Conservation (phyloP, 2,329 filamentous ascomycete species). For the Colletotrichum eleusines region DNA sequence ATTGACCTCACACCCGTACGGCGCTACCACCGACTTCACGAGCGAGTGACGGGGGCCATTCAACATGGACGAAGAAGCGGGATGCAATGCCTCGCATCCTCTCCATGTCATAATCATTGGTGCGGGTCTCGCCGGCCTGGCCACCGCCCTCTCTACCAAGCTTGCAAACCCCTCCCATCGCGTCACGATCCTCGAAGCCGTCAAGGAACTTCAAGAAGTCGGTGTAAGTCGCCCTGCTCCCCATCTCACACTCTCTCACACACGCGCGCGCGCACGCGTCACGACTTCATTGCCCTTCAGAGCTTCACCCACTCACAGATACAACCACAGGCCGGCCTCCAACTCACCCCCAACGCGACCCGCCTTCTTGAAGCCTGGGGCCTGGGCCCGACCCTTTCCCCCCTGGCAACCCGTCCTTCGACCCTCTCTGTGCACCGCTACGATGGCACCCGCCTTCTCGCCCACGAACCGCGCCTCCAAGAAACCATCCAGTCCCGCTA, state of each 20-base stretch:
- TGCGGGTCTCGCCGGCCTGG: conserved; percentile 36
- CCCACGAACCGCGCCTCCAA: conserved; percentile 37
- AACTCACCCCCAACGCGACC: conserved; percentile 42
- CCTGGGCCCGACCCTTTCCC: conserved; percentile 29
- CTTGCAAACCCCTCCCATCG: conserved; percentile 37
- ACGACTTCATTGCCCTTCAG: background rate
- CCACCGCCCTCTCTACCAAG: conserved; percentile 36
- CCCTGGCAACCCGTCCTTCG: conserved; percentile 37
- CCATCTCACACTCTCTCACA: too few species aligned
- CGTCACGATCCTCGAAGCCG: conserved; percentile 43
- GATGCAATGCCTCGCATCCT: conserved; percentile 2
- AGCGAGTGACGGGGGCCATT: background rate
- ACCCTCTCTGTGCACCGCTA: conserved; percentile 43
- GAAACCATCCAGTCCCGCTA: conserved; percentile 31
- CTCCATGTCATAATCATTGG: conserved; percentile 39
- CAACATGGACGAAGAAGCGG: conserved; percentile 7
- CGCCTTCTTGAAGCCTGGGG: conserved; percentile 40
- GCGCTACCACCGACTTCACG: background rate
- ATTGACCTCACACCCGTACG: background rate
- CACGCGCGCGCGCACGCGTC: background rate
- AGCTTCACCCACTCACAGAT: background rate
- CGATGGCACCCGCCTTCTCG: conserved; percentile 42
- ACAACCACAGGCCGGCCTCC: conserved; percentile 40
- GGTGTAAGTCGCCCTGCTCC: conserved; percentile 31
- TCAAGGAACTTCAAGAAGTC: conserved; percentile 43